Base-by-base conservation (phyloP, 441 rosid species). In the Jatropha podagrica region DNA sequence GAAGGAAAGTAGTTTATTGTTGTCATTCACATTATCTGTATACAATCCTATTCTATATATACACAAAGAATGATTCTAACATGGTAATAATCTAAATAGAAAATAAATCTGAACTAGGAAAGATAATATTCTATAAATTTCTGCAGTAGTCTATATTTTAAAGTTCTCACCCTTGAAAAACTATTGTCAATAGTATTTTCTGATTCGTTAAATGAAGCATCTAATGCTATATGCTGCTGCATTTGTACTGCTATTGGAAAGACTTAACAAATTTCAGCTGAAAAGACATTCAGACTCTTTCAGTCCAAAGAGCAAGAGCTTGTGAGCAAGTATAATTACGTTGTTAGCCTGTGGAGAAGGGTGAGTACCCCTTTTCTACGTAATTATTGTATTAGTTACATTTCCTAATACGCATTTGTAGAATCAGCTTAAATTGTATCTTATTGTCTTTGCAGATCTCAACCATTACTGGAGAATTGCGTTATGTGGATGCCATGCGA, bases 331-430 rank as follows among this genome's bases (percentile, higher is more conserved):
- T 92, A 94, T 83, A 94, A 91, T 74, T 82, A 90, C 75, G 94
- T 96, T 74, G 78, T 92, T 73, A 88, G 97, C 86, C 82, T 91
- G 61, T 96, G 98, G 99, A 92, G 86, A 86, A 90, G 97, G 78
- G 99, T 96, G 80, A 96, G 97, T 83, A 2, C 65, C 54, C 61
- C 51, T 65, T 46, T 74, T 18, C 67, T 67, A 48, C 68, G 40
- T 48, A n/a, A 42, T 18, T 56, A 8, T 61, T 20, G 2, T 51
- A 15, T 32, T 44, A 9, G 32, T 46, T 63, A 17, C 11, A 42
- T 18, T 64, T 56, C 42, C 37, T 63, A 8, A 4, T 37, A 9
- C 14, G 26, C 64, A 10, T 38, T 69, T 69, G n/a, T 9, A 48
- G 67, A 51, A 46, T 5, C 63, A 54, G 7, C 44, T 65, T 65